These are phyloP conservation scores for Aureobasidium namibiae DNA, from an alignment of 2,329 filamentous ascomycete species.

Conservation along the genomic window DNA sequence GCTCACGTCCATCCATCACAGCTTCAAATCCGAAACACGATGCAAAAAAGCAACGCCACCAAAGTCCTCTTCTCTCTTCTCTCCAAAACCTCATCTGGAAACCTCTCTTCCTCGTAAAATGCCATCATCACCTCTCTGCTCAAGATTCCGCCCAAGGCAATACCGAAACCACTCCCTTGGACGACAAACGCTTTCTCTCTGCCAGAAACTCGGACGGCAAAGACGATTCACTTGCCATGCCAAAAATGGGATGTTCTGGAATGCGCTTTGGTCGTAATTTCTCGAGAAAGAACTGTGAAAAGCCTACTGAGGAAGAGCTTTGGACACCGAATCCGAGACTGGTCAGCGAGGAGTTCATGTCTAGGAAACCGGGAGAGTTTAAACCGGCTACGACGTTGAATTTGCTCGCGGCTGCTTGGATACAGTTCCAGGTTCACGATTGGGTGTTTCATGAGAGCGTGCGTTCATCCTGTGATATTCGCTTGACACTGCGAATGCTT, in stretches of 20 bases:
- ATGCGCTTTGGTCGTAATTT: constrained; percentile 42
- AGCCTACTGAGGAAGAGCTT: constrained; percentile 35
- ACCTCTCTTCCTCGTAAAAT: constrained; percentile 27
- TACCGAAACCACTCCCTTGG: constrained; percentile 21
- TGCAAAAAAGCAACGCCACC: constrained; percentile 11
- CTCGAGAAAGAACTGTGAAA: constrained; percentile 27
- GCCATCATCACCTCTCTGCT: constrained; percentile 18
- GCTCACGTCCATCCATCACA: too few relatives aligned
- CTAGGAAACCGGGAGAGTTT: constrained; percentile 30
- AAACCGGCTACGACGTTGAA: constrained; percentile 40
- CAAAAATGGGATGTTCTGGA: constrained; percentile 37
- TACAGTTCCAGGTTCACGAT: constrained; percentile 42
- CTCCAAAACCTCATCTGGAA: constrained; percentile 21
- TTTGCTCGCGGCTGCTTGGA: constrained; percentile 41
- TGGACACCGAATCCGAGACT: constrained; percentile 37
- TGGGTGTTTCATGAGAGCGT: constrained; percentile 22
- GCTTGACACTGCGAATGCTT: background rate
- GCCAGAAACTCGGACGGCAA: constrained; percentile 38
- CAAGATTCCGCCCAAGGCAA: constrained; percentile 30
- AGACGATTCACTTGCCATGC: constrained; percentile 35
- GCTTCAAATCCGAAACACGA: background rate
- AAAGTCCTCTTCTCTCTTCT: constrained; percentile 20
- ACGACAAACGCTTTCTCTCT: constrained; percentile 26
- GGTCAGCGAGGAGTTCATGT: constrained; percentile 36
- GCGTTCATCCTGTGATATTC: background rate